phyloP scores from a whole-genome alignment of 225 moss, liverwort and hornwort species.

The Sphagnum contortum region DNA sequence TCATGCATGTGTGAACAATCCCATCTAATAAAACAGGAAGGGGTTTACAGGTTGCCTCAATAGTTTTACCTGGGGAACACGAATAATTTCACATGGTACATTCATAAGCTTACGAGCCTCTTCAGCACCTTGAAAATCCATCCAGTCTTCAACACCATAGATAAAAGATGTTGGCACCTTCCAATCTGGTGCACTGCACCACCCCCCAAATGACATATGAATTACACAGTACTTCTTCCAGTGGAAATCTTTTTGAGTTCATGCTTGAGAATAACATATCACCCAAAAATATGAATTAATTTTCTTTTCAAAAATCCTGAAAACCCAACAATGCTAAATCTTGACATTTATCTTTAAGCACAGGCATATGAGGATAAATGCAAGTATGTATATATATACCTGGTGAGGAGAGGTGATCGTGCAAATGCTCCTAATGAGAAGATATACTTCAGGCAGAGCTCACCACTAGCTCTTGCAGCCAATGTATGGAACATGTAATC shows the following conservation, averaged over 20 bases:
- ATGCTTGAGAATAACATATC: no score
- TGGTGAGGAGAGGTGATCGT: slow-evolving; percentile 70
- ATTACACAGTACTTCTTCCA: no score
- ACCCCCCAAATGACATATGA: background rate
- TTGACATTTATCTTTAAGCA: background rate
- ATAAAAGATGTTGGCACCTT: slow-evolving; percentile 90
- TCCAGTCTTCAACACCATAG: slow-evolving; percentile 83
- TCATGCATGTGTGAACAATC: no score
- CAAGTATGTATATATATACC: slow-evolving; percentile 25
- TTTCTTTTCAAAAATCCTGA: background rate
- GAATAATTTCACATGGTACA: slow-evolving; percentile 74
- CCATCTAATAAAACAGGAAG: background rate
- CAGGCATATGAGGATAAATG: no score
- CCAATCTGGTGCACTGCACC: slow-evolving; percentile 77
- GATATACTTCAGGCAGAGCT: slow-evolving; percentile 86
- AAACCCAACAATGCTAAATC: background rate
- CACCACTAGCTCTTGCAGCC: slow-evolving; percentile 93
- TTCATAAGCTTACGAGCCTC: slow-evolving; percentile 53
- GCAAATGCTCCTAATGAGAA: slow-evolving; percentile 79
- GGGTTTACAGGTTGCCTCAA: background rate
- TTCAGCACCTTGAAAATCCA: slow-evolving; percentile 65
- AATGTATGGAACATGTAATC: slow-evolving; percentile 95
- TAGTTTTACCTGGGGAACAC: slow-evolving; percentile 67
- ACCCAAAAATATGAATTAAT: no score
- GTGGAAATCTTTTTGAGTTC: no score